A percentile compares a stretch with the other conserved stretches of the same genome.
Evolutionary conservation across 805 yeast species (phyloP).

Genomic region (Zygotorulaspora sp.): DNA sequence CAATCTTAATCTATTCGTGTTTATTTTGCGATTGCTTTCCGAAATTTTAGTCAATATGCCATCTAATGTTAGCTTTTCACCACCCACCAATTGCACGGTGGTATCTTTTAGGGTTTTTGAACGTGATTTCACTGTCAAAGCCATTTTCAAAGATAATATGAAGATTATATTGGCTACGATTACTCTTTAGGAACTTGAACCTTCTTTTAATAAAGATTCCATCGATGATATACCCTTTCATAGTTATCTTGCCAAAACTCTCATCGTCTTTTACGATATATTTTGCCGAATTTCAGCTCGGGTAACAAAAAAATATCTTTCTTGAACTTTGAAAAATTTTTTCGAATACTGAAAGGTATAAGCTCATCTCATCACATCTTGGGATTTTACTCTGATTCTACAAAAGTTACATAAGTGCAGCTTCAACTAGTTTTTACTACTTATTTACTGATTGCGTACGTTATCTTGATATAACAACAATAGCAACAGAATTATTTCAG

Average conservation of each 20-base stretch:
- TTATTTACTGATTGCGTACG: slow-evolving; percentile 1
- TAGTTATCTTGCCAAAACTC: no score
- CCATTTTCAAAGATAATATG: slow-evolving; percentile 1
- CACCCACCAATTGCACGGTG: slow-evolving; percentile 29
- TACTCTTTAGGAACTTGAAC: no score
- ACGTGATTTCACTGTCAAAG: slow-evolving; percentile 47
- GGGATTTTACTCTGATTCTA: not conserved
- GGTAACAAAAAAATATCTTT: not conserved
- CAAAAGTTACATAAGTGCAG: not conserved
- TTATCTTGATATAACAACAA: not conserved
- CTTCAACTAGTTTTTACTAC: not conserved
- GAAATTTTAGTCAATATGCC: slow-evolving; percentile 45
- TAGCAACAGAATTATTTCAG: slow-evolving; percentile 1
- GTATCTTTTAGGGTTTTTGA: slow-evolving; percentile 53
- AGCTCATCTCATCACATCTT: slow-evolving; percentile 17
- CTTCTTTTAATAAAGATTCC: no score
- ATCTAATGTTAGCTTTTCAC: slow-evolving; percentile 39
- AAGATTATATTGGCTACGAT: no score
- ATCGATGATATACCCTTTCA: no score
- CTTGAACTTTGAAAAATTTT: slow-evolving; percentile 5
- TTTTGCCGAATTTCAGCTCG: not conserved
- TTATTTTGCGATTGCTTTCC: slow-evolving; percentile 39
- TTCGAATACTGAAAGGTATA: slow-evolving; percentile 8
- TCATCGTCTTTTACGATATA: not conserved
- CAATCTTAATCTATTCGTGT: slow-evolving; percentile 53